A percentile compares a stretch with the other conserved stretches of the same genome.
These are phyloP conservation scores for Magnaporthales sp. DNA, from an alignment of 2,329 filamentous ascomycete species.

Conservation along the genomic window DNA sequence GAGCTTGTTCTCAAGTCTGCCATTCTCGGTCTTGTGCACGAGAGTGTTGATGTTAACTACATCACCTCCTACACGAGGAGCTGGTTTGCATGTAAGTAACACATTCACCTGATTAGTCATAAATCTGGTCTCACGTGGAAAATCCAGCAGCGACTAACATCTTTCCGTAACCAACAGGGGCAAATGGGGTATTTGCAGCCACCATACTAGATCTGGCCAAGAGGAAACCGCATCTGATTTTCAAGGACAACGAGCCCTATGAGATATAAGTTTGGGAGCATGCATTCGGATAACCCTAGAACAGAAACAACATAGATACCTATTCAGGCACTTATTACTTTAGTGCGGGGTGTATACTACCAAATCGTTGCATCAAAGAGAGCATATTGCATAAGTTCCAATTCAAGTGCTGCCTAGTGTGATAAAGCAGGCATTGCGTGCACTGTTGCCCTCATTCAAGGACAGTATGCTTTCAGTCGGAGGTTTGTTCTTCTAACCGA, in stretches of 20 bases:
- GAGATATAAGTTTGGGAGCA: conserved; percentile 25
- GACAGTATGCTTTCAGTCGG: neutral
- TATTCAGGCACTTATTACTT: neutral
- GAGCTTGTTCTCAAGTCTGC: conserved; percentile 67
- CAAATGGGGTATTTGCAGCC: conserved; percentile 90
- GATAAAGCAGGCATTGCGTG: too few species aligned
- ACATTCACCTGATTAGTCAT: neutral
- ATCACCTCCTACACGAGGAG: conserved; percentile 61
- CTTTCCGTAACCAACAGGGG: conserved; percentile 42
- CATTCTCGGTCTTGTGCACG: conserved; percentile 75
- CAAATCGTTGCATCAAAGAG: neutral
- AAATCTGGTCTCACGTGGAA: conserved; percentile 1
- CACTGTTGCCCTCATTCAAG: too few species aligned
- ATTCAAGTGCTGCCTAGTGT: neutral
- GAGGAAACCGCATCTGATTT: conserved; percentile 81
- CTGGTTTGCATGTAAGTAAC: conserved; percentile 72
- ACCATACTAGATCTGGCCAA: conserved; percentile 85
- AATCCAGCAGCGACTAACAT: conserved; percentile 7
- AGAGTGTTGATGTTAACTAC: conserved; percentile 77
- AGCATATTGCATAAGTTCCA: neutral
- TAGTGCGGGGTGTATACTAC: neutral
- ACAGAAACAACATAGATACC: neutral
- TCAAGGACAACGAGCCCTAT: conserved; percentile 58
- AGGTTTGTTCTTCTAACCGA: too few species aligned
- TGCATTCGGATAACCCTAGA: neutral